Conservation (phyloP, 257 asterid species). For the Ilex asprella region DNA sequence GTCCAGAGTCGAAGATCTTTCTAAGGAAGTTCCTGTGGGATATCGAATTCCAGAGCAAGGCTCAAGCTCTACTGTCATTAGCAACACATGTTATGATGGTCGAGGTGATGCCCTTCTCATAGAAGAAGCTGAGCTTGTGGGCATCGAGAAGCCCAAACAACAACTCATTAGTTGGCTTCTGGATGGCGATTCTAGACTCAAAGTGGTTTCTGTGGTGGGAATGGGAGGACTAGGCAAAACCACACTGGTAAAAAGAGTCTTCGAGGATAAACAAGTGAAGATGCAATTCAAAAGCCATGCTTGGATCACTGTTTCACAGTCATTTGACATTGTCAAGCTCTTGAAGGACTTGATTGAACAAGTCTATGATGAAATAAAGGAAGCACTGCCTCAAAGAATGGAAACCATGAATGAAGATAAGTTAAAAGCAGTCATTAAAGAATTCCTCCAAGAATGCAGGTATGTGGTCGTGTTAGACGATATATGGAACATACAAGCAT, state of each 20-base stretch:
- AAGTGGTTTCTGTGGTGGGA: background rate
- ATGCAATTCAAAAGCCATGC: background rate
- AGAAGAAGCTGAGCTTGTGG: background rate
- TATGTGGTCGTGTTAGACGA: conserved; percentile 15
- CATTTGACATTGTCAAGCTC: conserved; percentile 13
- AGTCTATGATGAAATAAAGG: conserved; percentile 7
- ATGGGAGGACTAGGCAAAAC: background rate
- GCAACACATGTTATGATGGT: background rate
- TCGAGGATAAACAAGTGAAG: background rate
- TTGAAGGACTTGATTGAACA: conserved; percentile 12
- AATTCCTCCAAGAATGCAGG: background rate
- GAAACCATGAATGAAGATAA: background rate
- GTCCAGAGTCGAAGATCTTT: background rate
- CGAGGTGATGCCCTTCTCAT: background rate
- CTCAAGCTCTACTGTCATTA: background rate
- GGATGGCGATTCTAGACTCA: background rate
- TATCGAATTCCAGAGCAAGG: background rate
- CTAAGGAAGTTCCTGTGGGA: background rate
- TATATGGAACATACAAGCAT: conserved; percentile 6
- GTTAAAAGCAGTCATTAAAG: conserved; percentile 4
- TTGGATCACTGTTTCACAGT: background rate
- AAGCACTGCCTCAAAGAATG: conserved; percentile 3
- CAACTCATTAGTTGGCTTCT: background rate
- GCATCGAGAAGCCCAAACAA: background rate
- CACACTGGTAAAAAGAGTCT: background rate